A percentile compares a stretch with the other conserved stretches of the same genome.
Conservation (phyloP, 768 basidiomycete genomes). For the Mycena maculata region DNA sequence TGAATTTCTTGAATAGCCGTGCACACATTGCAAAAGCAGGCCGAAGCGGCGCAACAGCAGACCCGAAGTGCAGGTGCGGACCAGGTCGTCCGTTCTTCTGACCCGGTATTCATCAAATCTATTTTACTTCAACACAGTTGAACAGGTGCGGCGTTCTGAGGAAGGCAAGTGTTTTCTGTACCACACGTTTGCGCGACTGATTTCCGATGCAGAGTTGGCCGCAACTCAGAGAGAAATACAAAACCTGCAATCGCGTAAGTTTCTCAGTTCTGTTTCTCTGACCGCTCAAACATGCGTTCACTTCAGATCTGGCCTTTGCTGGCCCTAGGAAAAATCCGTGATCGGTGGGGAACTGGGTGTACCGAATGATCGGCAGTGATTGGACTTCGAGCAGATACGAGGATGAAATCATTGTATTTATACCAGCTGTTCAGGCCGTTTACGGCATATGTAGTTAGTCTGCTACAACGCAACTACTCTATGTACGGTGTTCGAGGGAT, state of each 20-base stretch:
- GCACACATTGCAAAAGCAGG: constrained; percentile 15
- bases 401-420: no score
- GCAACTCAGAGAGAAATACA: constrained; percentile 9
- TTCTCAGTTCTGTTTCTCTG: not conserved
- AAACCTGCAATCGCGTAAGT: constrained; percentile 4
- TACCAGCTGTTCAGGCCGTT: no score
- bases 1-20: not conserved
- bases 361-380: no score
- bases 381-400: no score
- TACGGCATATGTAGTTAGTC: no score
- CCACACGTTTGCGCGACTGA: not conserved
- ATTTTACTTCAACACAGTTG: not conserved
- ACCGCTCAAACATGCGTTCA: no score
- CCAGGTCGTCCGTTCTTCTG: not conserved
- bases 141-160: constrained; percentile 8
- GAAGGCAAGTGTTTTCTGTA: constrained; percentile 1
- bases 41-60: constrained; percentile 8
- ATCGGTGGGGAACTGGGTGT: no score
- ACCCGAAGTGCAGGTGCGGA: constrained; percentile 15
- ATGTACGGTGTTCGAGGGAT: no score
- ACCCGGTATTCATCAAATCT: not conserved
- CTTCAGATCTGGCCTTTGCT: no score
- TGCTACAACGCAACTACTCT: no score
- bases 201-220: constrained; percentile 3
- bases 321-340: no score